Evolutionary conservation across 306 rosid genomes (phyloP).

Genomic region (Sicyos edulis): DNA sequence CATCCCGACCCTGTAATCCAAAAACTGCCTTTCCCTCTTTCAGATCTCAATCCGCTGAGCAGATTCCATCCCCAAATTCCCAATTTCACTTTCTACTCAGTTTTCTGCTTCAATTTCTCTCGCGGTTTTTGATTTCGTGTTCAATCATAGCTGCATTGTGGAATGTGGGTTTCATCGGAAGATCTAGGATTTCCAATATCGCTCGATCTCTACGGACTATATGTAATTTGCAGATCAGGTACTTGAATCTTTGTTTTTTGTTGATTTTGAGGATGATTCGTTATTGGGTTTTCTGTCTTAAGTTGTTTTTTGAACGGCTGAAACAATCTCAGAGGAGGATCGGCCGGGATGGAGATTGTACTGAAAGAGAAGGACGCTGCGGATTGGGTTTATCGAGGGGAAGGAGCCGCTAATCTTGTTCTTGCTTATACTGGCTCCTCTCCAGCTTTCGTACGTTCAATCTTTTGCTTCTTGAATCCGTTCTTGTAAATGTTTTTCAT

Average conservation of each 20-base stretch:
- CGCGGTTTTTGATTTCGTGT: too few relatives aligned
- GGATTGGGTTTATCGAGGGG: constrained; percentile 84
- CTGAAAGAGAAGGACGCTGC: constrained; percentile 44
- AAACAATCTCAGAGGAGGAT: constrained; percentile 22
- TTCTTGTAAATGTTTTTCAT: background rate
- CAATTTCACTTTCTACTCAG: background rate
- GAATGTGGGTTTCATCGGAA: background rate
- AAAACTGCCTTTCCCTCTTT: constrained; percentile 16
- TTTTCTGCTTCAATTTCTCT: too few relatives aligned
- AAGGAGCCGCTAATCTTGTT: constrained; percentile 91
- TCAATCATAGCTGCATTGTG: constrained; percentile 11
- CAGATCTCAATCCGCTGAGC: constrained; percentile 12
- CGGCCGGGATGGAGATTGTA: constrained; percentile 41
- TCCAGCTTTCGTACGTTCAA: constrained; percentile 47
- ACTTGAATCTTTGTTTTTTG: background rate
- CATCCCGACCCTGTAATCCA: background rate
- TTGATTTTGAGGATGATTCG: background rate
- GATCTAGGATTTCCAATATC: constrained; percentile 16
- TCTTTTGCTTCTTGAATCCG: background rate
- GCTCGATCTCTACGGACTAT: background rate
- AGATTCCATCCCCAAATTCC: background rate
- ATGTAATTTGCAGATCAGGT: constrained; percentile 12
- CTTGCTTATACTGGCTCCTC: constrained; percentile 67
- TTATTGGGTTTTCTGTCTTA: background rate
- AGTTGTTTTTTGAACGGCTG: constrained; percentile 7